Conservation (phyloP, 805 yeast genomes). For the Saitoella complicata region DNA sequence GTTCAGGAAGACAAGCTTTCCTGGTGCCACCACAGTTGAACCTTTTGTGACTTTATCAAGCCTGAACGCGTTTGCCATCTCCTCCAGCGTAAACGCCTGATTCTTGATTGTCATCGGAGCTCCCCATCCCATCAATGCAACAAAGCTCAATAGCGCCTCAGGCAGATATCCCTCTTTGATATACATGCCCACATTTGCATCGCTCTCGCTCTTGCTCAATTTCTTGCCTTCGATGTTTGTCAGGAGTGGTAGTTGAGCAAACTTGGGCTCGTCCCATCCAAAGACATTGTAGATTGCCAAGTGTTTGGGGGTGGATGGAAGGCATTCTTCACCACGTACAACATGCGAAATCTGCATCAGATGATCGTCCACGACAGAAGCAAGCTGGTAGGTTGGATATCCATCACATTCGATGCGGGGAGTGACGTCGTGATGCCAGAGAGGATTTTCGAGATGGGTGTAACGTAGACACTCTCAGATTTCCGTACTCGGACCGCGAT, state of each 20-base stretch:
- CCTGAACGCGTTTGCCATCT: constrained; percentile 32
- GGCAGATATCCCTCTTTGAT: constrained; percentile 50
- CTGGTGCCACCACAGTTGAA: constrained; percentile 75
- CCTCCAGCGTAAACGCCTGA: neutral
- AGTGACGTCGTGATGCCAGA: no score
- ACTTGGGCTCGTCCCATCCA: constrained; percentile 70
- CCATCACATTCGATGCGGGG: constrained; percentile 46
- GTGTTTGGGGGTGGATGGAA: constrained; percentile 90
- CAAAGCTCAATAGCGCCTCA: constrained; percentile 75
- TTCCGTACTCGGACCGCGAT: no score
- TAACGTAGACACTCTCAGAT: no score
- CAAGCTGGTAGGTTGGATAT: constrained; percentile 90
- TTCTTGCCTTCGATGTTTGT: constrained; percentile 39
- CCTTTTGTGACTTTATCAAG: constrained; percentile 74
- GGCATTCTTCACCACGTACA: constrained; percentile 95
- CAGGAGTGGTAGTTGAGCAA: constrained; percentile 77
- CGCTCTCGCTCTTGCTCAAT: constrained; percentile 73
- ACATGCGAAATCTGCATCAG: constrained; percentile 87
- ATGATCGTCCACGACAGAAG: constrained; percentile 90
- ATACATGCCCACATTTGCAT: constrained; percentile 43
- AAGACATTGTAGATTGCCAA: constrained; percentile 72
- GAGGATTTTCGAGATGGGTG: no score
- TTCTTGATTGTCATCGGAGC: constrained; percentile 25
- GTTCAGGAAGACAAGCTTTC: constrained; percentile 63
- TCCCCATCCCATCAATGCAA: constrained; percentile 89